Evolutionary conservation across 2,329 filamentous ascomycete genomes (phyloP).

Genomic region (Aspergillus sclerotialis): DNA sequence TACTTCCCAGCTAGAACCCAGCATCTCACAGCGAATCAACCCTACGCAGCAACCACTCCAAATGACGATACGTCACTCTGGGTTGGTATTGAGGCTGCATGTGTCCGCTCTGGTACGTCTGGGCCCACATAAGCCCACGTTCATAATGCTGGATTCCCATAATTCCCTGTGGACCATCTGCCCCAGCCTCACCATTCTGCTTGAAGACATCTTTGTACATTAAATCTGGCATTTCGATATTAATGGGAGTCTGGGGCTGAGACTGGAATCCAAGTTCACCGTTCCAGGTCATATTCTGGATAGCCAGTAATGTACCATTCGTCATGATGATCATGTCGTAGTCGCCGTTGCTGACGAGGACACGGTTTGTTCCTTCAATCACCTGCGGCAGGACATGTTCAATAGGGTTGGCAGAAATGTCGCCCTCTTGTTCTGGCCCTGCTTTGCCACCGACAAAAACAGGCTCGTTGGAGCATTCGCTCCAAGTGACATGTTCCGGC

Average conservation of each 20-base stretch:
- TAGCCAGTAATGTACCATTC: constrained; percentile 64
- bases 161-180: constrained; percentile 57
- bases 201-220: constrained; percentile 47
- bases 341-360: constrained; percentile 66
- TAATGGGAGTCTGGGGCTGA: constrained; percentile 49
- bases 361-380: constrained; percentile 55
- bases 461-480: constrained; percentile 25
- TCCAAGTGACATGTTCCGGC: constrained; percentile 28
- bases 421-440: constrained; percentile 25
- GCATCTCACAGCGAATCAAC: constrained; percentile 18
- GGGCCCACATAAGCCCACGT: constrained; percentile 66
- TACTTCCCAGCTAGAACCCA: too few species aligned
- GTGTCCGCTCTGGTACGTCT: constrained; percentile 29
- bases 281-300: constrained; percentile 81
- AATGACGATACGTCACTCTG: constrained; percentile 59
- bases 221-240: constrained; percentile 41
- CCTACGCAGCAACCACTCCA: constrained; percentile 37
- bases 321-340: constrained; percentile 65
- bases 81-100: constrained; percentile 59
- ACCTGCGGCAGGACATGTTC: constrained; percentile 40
- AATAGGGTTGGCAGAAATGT: constrained; percentile 47
- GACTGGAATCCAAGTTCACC: constrained; percentile 64
- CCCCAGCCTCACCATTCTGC: constrained; percentile 56
- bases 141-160: constrained; percentile 68
- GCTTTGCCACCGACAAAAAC: constrained; percentile 42